Conservation (phyloP, 1,284 basidiomycete species). For the Microbotryum silenes-acaulis region DNA sequence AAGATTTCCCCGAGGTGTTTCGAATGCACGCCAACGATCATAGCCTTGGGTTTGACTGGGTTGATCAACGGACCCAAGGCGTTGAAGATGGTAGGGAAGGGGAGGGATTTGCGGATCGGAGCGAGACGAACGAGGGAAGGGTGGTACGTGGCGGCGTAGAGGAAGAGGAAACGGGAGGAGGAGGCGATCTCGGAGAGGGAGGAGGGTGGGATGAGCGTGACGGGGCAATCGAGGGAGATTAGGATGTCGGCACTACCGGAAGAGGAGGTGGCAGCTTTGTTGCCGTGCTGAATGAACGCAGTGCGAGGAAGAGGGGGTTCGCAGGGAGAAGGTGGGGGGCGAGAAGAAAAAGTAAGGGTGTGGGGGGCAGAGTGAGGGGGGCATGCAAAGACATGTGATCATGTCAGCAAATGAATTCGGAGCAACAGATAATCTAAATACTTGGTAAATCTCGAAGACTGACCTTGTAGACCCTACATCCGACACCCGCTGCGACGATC, state of each 20-base stretch:
- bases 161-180: conserved; percentile 73
- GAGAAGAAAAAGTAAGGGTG: not conserved
- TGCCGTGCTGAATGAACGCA: conserved; percentile 63
- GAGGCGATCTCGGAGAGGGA: conserved; percentile 50
- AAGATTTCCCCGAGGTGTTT: conserved; percentile 77
- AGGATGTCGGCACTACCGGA: conserved; percentile 93
- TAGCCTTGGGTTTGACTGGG: conserved; percentile 71
- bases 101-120: conserved; percentile 74
- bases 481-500: conserved; percentile 89
- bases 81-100: conserved; percentile 97
- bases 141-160: conserved; percentile 90
- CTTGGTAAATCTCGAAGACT: conserved; percentile 25
- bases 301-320: not conserved
- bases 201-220: conserved; percentile 58
- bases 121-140: conserved; percentile 76
- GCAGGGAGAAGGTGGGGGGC: not conserved
- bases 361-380: not conserved
- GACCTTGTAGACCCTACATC: conserved; percentile 87
- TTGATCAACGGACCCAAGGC: conserved; percentile 90
- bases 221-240: conserved; percentile 70
- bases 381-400: not conserved
- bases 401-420: not conserved
- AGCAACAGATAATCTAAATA: not conserved
- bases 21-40: conserved; percentile 86
- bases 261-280: conserved; percentile 83